A percentile compares a stretch with the other conserved stretches of the same genome.
phyloP scores from a whole-genome alignment of 257 asterid genomes.

The Verbena officinalis region DNA sequence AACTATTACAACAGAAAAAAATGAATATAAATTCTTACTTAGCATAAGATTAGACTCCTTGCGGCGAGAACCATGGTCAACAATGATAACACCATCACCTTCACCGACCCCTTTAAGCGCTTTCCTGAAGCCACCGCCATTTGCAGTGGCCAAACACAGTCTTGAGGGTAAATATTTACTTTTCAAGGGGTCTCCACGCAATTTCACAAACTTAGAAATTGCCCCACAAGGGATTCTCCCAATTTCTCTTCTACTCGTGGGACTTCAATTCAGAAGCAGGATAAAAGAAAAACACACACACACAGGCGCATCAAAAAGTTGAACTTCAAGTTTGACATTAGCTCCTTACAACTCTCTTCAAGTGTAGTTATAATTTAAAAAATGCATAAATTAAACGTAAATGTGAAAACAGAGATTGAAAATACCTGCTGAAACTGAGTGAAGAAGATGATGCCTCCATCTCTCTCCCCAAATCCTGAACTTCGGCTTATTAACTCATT shows the following conservation, averaged over 20 bases:
- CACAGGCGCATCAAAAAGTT: too few relatives aligned
- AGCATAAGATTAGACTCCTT: slow-evolving; percentile 89
- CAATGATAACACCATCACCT: slow-evolving; percentile 83
- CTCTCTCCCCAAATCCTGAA: slow-evolving; percentile 5
- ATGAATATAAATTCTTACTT: slow-evolving; percentile 47
- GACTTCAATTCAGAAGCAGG: slow-evolving; percentile 32
- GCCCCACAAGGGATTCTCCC: slow-evolving; percentile 43
- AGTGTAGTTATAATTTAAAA: background rate
- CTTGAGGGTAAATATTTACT: slow-evolving; percentile 43
- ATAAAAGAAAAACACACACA: background rate
- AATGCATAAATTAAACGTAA: background rate
- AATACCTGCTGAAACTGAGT: slow-evolving; percentile 40
- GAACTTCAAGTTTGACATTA: background rate
- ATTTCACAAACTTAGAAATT: slow-evolving; percentile 46
- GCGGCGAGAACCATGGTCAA: slow-evolving; percentile 97
- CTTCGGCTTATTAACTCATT: background rate
- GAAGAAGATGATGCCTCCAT: slow-evolving; percentile 55
- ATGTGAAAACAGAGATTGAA: background rate
- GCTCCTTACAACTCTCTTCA: background rate
- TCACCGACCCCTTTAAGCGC: slow-evolving; percentile 48
- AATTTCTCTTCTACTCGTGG: slow-evolving; percentile 39
- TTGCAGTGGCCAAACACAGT: slow-evolving; percentile 64
- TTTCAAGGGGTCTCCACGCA: slow-evolving; percentile 42
- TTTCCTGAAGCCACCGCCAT: slow-evolving; percentile 64
- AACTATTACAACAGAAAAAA: background rate